Conservation (phyloP, 139 green algal genomes). For the Klebsormidium nitens region DNA sequence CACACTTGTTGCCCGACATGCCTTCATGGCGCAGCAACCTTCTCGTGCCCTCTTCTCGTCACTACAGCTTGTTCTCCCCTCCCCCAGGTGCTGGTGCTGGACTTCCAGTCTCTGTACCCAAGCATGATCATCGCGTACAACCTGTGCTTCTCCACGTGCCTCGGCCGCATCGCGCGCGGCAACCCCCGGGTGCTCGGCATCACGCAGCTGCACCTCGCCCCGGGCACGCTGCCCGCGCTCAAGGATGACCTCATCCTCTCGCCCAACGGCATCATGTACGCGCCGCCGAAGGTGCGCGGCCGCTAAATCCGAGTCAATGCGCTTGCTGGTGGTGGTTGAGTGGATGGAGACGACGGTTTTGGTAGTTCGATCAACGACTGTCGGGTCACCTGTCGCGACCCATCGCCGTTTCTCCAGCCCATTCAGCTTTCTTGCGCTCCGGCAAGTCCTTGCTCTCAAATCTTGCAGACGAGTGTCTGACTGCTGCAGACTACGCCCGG, state of each 20-base stretch:
- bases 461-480: too few relatives aligned
- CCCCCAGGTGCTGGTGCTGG: slow-evolving; percentile 68
- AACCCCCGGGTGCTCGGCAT: slow-evolving; percentile 28
- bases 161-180: slow-evolving; percentile 55
- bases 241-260: slow-evolving; percentile 44
- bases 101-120: slow-evolving; percentile 97
- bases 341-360: too few relatives aligned
- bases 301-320: not conserved
- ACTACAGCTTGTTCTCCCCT: too few relatives aligned
- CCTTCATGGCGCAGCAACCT: too few relatives aligned
- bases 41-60: too few relatives aligned
- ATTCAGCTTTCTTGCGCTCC: too few relatives aligned
- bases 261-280: slow-evolving; percentile 84
- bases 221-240: slow-evolving; percentile 16
- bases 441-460: too few relatives aligned
- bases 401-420: too few relatives aligned
- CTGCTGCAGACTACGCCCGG: too few relatives aligned
- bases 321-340: not conserved
- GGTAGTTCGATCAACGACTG: too few relatives aligned
- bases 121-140: slow-evolving; percentile 97
- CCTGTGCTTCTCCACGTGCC: slow-evolving; percentile 88
- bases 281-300: slow-evolving; percentile 38
- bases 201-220: slow-evolving; percentile 9
- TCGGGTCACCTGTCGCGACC: too few relatives aligned
- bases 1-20: too few relatives aligned